These are phyloP conservation scores for Blastomyces gilchristii DNA, from an alignment of 2,329 filamentous ascomycete genomes.

Conservation along the genomic window DNA sequence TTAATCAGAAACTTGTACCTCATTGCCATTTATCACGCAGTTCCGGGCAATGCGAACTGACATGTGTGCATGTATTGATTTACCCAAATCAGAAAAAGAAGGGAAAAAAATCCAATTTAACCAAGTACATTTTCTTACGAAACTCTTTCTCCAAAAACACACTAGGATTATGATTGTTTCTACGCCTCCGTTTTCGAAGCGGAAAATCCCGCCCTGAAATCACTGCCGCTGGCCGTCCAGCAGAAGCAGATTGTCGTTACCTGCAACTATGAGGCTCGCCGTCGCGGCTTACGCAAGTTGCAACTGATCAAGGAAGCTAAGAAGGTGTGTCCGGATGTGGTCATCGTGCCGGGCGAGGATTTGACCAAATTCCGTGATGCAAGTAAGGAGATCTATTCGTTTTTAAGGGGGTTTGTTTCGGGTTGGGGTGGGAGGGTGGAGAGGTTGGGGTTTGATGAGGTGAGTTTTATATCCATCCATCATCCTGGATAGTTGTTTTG, in stretches of 20 bases:
- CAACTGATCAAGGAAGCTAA: slow-evolving; percentile 76
- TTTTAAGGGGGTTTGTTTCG: slow-evolving; percentile 55
- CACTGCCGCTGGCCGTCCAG: slow-evolving; percentile 68
- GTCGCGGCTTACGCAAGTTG: slow-evolving; percentile 58
- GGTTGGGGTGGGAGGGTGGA: slow-evolving; percentile 67
- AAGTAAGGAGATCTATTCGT: slow-evolving; percentile 68
- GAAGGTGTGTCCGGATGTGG: slow-evolving; percentile 67
- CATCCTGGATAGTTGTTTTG: not conserved
- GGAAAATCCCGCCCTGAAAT: slow-evolving; percentile 61
- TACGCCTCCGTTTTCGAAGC: slow-evolving; percentile 87
- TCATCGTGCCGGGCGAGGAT: slow-evolving; percentile 80
- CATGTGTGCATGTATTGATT: not conserved
- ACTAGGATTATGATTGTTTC: slow-evolving; percentile 58
- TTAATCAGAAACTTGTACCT: not conserved
- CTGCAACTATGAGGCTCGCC: slow-evolving; percentile 84
- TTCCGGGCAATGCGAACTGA: not conserved
- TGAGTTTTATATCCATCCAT: slow-evolving; percentile 36
- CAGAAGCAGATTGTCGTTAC: slow-evolving; percentile 91
- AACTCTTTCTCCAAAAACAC: not conserved
- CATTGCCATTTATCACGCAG: not conserved
- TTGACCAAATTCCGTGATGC: slow-evolving; percentile 73
- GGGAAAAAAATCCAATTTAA: not conserved
- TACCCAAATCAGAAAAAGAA: not conserved
- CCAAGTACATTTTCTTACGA: not conserved
- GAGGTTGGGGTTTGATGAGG: slow-evolving; percentile 81